Evolutionary conservation across 108 stramenopile species (phyloP).

Genomic region (Cyclotella kingstonii): DNA sequence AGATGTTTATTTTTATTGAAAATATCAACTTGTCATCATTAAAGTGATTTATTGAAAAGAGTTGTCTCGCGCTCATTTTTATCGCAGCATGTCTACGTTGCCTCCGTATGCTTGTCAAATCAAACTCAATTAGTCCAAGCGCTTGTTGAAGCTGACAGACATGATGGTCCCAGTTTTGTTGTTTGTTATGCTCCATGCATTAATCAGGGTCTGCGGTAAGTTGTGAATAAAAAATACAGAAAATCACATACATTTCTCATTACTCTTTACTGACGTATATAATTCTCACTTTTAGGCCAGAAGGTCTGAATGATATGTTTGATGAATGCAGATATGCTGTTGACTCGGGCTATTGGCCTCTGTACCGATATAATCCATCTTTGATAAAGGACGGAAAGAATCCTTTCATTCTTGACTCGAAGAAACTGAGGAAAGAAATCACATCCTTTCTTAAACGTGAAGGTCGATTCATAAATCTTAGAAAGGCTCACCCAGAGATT

Average conservation of each 20-base stretch:
- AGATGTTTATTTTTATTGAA: background rate
- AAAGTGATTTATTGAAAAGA: too few species aligned
- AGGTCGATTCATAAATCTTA: conserved; percentile 55
- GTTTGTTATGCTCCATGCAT: conserved; percentile 63
- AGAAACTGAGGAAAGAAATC: conserved; percentile 60
- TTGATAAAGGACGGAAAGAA: conserved; percentile 47
- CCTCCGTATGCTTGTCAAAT: conserved; percentile 55
- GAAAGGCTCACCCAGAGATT: conserved; percentile 52
- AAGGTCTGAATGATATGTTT: conserved; percentile 61
- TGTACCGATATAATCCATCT: conserved; percentile 57
- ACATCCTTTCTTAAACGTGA: conserved; percentile 55
- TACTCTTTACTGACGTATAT: background rate
- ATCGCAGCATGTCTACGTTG: conserved; percentile 54
- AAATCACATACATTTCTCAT: background rate
- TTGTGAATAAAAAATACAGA: background rate
- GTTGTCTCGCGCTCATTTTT: background rate
- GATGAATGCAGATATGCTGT: conserved; percentile 53
- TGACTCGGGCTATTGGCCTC: conserved; percentile 59
- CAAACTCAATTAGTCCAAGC: conserved; percentile 62
- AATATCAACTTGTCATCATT: too few species aligned
- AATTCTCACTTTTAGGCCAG: conserved; percentile 21
- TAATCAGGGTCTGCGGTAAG: conserved; percentile 44
- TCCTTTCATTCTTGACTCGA: conserved; percentile 65
- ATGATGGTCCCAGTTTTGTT: conserved; percentile 58
- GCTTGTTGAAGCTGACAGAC: conserved; percentile 57